Evolutionary conservation across 345 rosid species (phyloP), one percentile per base, ranked within the genome.

Genomic region (Clarkia xantiana): DNA sequence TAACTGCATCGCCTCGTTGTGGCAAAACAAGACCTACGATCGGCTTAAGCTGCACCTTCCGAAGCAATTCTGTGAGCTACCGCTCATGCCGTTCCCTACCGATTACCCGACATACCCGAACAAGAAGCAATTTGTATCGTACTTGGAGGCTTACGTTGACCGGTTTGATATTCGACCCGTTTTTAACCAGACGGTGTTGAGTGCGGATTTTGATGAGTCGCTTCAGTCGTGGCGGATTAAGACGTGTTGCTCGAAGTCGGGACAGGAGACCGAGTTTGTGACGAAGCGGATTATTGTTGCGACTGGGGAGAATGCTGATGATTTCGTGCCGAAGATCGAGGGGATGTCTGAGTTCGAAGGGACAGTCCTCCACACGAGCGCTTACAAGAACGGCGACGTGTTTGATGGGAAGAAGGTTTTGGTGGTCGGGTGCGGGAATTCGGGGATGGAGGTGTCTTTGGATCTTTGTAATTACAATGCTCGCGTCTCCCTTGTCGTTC

Each of bases 1-100:
- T 6, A 75, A 80, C 42, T 81, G 90, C 25, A 66, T 87, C 58
- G 98, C 98, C 41, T 76, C 98, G 29, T 66, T 91, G 7, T 91
- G 98, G 98, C 78, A 77, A 47, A 52, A 71, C 44, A 53, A 49
- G 54, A 83, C 98, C 23, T 91, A 91, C 9, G 94, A 84, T 51
- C 89, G 98, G 44, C 89, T 91, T 58, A 78, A 69, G 43, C 89
- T 91, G 22, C 98, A 86, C 61, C 86, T 91, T 9, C 98, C 96
- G 10, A 91, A 80, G 72, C 74, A 73, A 10, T 84, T 84, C 46
- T 86, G 94, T 18, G 74, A 86, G 57, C 79, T 91, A 1, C 98
- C 98, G 0, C 76, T 84, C 14, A 47, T 74, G 39, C 60, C 66
- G 43, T 84, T 91, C 68, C 98, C 96, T 8, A 43, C 25, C 1